phyloP scores from a whole-genome alignment of 2,329 filamentous ascomycete species.

The Alternaria longipes region DNA sequence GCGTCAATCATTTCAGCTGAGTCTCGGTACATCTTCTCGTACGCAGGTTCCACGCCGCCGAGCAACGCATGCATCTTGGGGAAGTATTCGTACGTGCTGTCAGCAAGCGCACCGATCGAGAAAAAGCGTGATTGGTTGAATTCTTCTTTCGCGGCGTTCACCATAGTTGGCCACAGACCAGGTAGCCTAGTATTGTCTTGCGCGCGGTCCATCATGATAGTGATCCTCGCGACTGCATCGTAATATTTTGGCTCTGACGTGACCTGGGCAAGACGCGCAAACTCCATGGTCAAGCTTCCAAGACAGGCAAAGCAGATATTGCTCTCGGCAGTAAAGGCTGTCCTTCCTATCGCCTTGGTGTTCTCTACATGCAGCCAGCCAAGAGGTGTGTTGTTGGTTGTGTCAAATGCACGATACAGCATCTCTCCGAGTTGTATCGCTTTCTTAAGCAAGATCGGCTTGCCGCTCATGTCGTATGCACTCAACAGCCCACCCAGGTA shows the following conservation, averaged over 20 bases:
- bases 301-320: constrained; percentile 58
- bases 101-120: constrained; percentile 50
- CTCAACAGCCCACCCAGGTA: constrained; percentile 51
- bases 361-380: constrained; percentile 54
- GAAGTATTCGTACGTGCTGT: constrained; percentile 52
- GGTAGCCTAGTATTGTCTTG: constrained; percentile 47
- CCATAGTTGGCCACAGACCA: constrained; percentile 50
- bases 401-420: constrained; percentile 60
- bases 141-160: constrained; percentile 48
- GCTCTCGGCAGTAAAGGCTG: constrained; percentile 48
- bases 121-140: constrained; percentile 42
- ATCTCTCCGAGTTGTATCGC: constrained; percentile 52
- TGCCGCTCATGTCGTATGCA: constrained; percentile 50
- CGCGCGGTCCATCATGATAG: constrained; percentile 38
- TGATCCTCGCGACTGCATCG: constrained; percentile 49
- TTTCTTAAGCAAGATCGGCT: constrained; percentile 48
- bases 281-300: constrained; percentile 56
- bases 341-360: constrained; percentile 37
- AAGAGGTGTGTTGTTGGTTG: constrained; percentile 55
- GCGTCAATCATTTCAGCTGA: constrained; percentile 55
- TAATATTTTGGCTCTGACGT: constrained; percentile 50
- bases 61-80: constrained; percentile 49
- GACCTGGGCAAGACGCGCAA: constrained; percentile 50
- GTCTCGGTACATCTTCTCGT: constrained; percentile 66
- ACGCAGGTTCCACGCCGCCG: constrained; percentile 56